phyloP scores from a whole-genome alignment of 805 yeast genomes.

The Starmerella vaccinii region DNA sequence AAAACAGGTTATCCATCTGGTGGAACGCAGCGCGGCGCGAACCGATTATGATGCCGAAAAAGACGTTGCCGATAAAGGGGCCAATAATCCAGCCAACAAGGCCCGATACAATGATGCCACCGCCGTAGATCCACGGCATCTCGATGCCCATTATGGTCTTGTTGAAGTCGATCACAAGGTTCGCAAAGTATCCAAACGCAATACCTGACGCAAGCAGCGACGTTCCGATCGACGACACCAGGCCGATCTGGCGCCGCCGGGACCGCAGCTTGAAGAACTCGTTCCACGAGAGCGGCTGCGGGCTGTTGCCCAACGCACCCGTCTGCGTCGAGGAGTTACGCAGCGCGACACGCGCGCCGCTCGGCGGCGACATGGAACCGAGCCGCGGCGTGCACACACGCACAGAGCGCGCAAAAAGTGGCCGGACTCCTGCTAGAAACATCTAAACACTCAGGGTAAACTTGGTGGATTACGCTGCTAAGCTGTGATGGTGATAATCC shows the following conservation, averaged over 20 bases:
- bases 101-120: conserved; percentile 62
- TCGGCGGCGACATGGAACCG: neutral
- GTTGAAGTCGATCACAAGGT: conserved; percentile 78
- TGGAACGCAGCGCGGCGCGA: conserved; percentile 26
- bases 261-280: conserved; percentile 69
- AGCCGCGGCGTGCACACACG: neutral
- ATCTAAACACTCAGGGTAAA: neutral
- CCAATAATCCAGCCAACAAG: conserved; percentile 73
- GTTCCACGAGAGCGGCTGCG: conserved; percentile 45
- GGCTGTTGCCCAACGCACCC: neutral
- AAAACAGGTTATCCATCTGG: conserved; percentile 59
- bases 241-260: conserved; percentile 60
- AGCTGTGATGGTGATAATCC: neutral
- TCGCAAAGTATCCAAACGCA: conserved; percentile 69
- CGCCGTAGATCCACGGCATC: conserved; percentile 70
- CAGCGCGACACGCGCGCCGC: conserved; percentile 1
- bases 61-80: conserved; percentile 63
- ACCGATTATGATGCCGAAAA: conserved; percentile 41
- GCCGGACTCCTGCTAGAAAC: conserved; percentile 2
- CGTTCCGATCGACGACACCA: conserved; percentile 56
- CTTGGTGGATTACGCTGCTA: neutral
- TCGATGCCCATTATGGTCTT: conserved; percentile 80
- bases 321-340: conserved; percentile 7
- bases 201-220: conserved; percentile 53
- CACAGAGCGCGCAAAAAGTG: conserved; percentile 1